phyloP scores from a whole-genome alignment of 2,329 filamentous ascomycete species.

The Dothistroma pini region DNA sequence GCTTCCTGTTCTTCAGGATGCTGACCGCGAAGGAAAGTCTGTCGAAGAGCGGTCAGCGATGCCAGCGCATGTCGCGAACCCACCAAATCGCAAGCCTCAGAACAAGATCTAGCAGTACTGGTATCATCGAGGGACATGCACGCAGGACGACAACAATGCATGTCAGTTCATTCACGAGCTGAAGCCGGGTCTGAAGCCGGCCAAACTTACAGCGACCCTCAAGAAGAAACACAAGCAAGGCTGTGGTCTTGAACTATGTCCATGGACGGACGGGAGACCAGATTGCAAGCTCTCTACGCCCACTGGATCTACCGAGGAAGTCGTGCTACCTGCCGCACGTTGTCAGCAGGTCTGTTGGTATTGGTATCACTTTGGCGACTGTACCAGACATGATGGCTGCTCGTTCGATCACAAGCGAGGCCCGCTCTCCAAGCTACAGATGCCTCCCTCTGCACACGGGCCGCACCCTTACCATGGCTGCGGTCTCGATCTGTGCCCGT shows the following conservation, averaged over 20 bases:
- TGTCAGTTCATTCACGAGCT: neutral
- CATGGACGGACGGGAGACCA: neutral
- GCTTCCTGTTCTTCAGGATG: neutral
- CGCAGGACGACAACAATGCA: neutral
- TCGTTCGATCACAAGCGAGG: neutral
- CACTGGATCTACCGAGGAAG: neutral
- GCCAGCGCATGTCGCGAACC: neutral
- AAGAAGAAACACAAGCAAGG: neutral
- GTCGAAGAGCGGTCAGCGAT: neutral
- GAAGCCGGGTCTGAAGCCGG: neutral
- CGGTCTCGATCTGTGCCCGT: constrained; percentile 1
- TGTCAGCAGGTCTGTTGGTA: neutral
- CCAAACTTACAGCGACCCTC: neutral
- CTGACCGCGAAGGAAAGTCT: neutral
- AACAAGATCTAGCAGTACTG: neutral
- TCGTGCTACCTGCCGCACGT: neutral
- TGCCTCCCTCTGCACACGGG: neutral
- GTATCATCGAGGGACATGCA: neutral
- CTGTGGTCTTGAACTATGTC: neutral
- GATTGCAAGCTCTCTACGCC: neutral
- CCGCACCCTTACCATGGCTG: neutral
- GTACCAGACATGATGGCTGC: neutral
- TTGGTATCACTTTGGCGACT: neutral
- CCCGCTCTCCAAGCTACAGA: neutral
- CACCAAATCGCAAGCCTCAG: neutral